These are phyloP conservation scores for Viola pubescens DNA, from an alignment of 441 rosid species.

Conservation along the genomic window DNA sequence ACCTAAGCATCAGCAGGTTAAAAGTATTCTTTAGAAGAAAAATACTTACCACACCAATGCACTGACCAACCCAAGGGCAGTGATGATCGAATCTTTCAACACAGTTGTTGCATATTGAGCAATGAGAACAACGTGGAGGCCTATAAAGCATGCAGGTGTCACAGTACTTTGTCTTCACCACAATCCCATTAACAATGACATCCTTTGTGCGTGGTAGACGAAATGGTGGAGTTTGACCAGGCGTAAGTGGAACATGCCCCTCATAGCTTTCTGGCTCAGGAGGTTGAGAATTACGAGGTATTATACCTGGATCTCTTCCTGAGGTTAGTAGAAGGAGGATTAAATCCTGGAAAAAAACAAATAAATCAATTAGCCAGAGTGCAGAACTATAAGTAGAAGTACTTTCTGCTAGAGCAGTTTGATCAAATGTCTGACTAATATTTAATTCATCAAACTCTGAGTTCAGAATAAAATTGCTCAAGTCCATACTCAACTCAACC, in stretches of 20 bases:
- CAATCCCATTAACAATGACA: conserved; percentile 66
- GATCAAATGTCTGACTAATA: too few species aligned
- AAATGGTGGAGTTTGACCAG: conserved; percentile 54
- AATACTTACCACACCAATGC: conserved; percentile 76
- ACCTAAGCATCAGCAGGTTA: conserved; percentile 1
- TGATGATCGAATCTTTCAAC: conserved; percentile 91
- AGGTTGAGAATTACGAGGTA: conserved; percentile 76
- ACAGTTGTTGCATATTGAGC: conserved; percentile 91
- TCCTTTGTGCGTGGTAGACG: conserved; percentile 77
- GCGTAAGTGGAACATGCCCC: conserved; percentile 36
- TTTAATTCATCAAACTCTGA: too few species aligned
- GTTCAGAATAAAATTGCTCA: too few species aligned
- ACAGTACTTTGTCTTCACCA: conserved; percentile 78
- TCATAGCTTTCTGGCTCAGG: conserved; percentile 74
- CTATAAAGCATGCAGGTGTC: conserved; percentile 92
- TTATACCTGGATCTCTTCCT: conserved; percentile 95
- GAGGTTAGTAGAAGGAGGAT: conserved; percentile 76
- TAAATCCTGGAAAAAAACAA: conserved; percentile 52
- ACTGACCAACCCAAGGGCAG: conserved; percentile 99
- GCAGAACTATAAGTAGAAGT: not conserved
- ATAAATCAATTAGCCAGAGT: conserved; percentile 12
- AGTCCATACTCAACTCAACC: too few species aligned
- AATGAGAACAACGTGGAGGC: conserved; percentile 93
- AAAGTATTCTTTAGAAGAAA: conserved; percentile 7
- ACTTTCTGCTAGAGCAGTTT: not conserved